These are phyloP conservation scores for Sphaerostilbella broomeana DNA, from an alignment of 2,329 filamentous ascomycete genomes.

Conservation along the genomic window DNA sequence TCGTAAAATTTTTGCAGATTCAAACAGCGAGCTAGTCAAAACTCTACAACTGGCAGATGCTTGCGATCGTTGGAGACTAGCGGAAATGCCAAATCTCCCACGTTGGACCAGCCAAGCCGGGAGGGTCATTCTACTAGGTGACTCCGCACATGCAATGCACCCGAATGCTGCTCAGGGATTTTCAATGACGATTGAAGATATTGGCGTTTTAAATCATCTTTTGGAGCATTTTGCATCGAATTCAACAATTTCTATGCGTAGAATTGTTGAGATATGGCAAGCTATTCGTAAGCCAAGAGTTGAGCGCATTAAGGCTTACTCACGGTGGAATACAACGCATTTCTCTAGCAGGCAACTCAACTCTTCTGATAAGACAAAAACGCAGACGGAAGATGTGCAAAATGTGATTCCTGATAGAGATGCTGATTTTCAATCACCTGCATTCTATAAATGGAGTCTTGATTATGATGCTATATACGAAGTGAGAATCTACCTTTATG, in stretches of 20 bases:
- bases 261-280: conserved; percentile 14
- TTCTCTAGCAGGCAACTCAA: neutral
- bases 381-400: conserved; percentile 2
- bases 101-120: conserved; percentile 17
- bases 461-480: conserved; percentile 19
- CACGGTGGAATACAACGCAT: conserved; percentile 14
- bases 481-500: too few relatives aligned
- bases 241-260: neutral
- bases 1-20: conserved; percentile 11
- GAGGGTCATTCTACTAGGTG: conserved; percentile 16
- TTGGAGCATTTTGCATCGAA: neutral
- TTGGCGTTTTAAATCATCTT: conserved; percentile 10
- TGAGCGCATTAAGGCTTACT: conserved; percentile 17
- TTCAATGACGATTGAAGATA: conserved; percentile 13
- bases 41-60: conserved; percentile 10
- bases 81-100: conserved; percentile 19
- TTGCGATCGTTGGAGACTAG: conserved; percentile 19
- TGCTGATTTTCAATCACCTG: conserved; percentile 7
- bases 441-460: conserved; percentile 12
- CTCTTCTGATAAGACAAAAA: neutral
- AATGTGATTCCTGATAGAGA: conserved; percentile 7
- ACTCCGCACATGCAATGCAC: conserved; percentile 17
- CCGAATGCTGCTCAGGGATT: conserved; percentile 13
- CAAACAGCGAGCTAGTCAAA: conserved; percentile 15
- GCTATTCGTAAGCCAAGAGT: conserved; percentile 17